These are phyloP conservation scores for Puya raimondii DNA, from an alignment of 176 grass and related monocot genomes.

Conservation along the genomic window DNA sequence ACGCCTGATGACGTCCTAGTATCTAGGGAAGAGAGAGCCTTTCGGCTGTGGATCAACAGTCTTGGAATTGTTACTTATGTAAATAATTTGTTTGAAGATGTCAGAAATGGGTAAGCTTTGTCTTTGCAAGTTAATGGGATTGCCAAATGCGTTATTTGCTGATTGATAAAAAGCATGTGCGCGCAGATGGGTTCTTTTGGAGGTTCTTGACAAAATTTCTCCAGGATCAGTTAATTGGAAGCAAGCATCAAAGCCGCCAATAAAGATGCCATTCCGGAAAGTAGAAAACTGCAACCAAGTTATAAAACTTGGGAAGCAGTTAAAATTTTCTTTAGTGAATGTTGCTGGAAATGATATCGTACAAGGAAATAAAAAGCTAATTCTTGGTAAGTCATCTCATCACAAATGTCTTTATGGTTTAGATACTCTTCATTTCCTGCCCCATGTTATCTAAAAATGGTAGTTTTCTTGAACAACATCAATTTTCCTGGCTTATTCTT, in stretches of 20 bases:
- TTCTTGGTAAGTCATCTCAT: conserved; percentile 57
- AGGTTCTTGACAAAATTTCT: conserved; percentile 96
- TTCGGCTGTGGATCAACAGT: conserved; percentile 98
- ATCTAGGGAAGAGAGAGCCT: conserved; percentile 93
- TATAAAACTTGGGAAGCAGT: conserved; percentile 68
- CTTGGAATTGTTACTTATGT: conserved; percentile 84
- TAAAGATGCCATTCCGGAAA: conserved; percentile 93
- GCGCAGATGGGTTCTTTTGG: conserved; percentile 98
- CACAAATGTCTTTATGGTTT: background rate
- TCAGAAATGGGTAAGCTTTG: conserved; percentile 69
- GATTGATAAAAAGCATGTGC: conserved; percentile 14
- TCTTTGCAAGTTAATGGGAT: background rate
- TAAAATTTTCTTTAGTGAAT: conserved; percentile 93
- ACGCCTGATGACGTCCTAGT: conserved; percentile 72
- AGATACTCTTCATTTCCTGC: background rate
- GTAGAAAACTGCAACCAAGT: conserved; percentile 99
- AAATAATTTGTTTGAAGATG: conserved; percentile 98
- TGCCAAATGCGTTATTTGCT: background rate
- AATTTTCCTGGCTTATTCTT: background rate
- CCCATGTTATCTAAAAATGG: background rate
- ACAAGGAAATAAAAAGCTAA: conserved; percentile 98
- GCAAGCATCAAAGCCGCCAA: conserved; percentile 83
- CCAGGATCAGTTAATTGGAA: conserved; percentile 91
- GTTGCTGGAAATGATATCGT: conserved; percentile 98
- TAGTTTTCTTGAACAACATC: background rate